A percentile compares a stretch with the other conserved stretches of the same genome.
These are phyloP conservation scores for Coniophora puteana DNA, from an alignment of 1,284 basidiomycete genomes.

Conservation along the genomic window DNA sequence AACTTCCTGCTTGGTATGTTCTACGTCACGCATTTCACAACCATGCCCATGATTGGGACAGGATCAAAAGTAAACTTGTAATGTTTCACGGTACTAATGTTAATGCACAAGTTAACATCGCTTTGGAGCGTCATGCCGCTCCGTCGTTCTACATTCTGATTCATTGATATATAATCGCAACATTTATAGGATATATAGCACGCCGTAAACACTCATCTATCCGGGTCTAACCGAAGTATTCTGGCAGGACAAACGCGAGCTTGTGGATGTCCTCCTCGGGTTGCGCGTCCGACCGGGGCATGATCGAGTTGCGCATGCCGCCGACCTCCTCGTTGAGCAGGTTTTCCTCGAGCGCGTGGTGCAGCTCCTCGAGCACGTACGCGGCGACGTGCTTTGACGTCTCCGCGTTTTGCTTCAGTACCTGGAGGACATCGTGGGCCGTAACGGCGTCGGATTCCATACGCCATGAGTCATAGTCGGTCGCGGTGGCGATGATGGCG, in stretches of 20 bases:
- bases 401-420: slow-evolving; percentile 80
- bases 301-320: slow-evolving; percentile 81
- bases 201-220: too few relatives aligned
- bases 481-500: slow-evolving; percentile 86
- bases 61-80: too few relatives aligned
- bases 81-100: too few relatives aligned
- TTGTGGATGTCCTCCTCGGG: slow-evolving; percentile 69
- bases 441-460: slow-evolving; percentile 80
- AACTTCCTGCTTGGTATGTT: too few relatives aligned
- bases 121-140: too few relatives aligned
- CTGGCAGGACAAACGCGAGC: slow-evolving; percentile 76
- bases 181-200: too few relatives aligned
- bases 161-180: too few relatives aligned
- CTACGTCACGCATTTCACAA: too few relatives aligned
- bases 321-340: slow-evolving; percentile 59
- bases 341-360: slow-evolving; percentile 48
- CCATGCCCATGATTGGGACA: too few relatives aligned
- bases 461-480: slow-evolving; percentile 91
- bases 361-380: slow-evolving; percentile 76
- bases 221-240: too few relatives aligned
- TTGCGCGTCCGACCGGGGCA: slow-evolving; percentile 67
- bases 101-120: too few relatives aligned
- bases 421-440: slow-evolving; percentile 86
- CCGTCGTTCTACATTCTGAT: too few relatives aligned
- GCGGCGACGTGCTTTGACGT: slow-evolving; percentile 77